Conservation (phyloP, 495 filamentous ascomycete genomes). For the Glonium stellatum region DNA sequence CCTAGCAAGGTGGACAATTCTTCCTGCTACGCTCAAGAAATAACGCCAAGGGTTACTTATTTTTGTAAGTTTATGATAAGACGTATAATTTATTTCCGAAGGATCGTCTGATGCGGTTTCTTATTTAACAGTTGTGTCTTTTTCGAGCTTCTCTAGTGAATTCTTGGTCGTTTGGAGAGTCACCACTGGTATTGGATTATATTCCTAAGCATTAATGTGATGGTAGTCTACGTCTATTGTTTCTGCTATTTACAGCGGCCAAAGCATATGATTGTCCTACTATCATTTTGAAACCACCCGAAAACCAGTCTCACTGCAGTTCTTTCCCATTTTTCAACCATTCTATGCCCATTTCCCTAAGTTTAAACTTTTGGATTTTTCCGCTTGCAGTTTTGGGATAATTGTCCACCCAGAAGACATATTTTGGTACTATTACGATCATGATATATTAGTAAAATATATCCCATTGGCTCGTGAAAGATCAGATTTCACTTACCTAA, state of each 20-base stretch:
- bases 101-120: too few relatives aligned
- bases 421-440: slow-evolving; percentile 58
- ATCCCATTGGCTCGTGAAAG: not conserved
- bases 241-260: too few relatives aligned
- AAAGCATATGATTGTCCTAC: not conserved
- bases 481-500: slow-evolving; percentile 46
- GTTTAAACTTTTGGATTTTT: slow-evolving; percentile 94
- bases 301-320: not conserved
- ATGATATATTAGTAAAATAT: not conserved
- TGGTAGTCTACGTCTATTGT: too few relatives aligned
- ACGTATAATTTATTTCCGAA: too few relatives aligned
- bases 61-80: not conserved
- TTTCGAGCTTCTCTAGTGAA: too few relatives aligned
- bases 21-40: not conserved
- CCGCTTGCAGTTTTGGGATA: slow-evolving; percentile 94
- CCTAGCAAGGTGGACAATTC: not conserved
- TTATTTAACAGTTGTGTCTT: too few relatives aligned
- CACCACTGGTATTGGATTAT: too few relatives aligned
- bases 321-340: slow-evolving; percentile 38
- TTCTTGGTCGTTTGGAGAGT: too few relatives aligned
- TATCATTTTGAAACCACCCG: not conserved
- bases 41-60: not conserved
- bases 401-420: slow-evolving; percentile 74
- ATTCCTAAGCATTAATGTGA: too few relatives aligned
- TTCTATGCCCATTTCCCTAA: slow-evolving; percentile 57